Evolutionary conservation across 2,329 filamentous ascomycete species (phyloP).

Genomic region (Cyphellophora europaea): DNA sequence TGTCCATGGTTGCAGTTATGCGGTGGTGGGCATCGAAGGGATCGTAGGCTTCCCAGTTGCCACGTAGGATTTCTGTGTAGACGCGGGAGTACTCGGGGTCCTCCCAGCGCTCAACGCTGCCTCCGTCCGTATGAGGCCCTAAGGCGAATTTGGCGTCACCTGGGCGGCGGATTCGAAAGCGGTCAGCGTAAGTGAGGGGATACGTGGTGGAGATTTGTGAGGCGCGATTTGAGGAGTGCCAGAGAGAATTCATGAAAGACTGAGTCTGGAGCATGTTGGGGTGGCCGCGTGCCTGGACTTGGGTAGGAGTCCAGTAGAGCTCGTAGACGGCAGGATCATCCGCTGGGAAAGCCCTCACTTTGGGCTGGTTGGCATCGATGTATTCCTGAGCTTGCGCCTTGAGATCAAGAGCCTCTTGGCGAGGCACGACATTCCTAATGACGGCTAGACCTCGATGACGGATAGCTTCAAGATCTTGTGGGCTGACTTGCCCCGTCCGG

Average conservation of each 20-base stretch:
- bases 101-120: conserved; percentile 69
- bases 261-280: conserved; percentile 55
- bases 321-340: conserved; percentile 63
- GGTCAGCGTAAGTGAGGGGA: conserved; percentile 61
- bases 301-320: conserved; percentile 64
- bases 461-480: conserved; percentile 39
- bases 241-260: conserved; percentile 53
- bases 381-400: conserved; percentile 60
- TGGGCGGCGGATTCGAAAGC: conserved; percentile 61
- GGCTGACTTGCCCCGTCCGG: conserved; percentile 26
- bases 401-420: conserved; percentile 52
- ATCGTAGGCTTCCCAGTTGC: conserved; percentile 72
- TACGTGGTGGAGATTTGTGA: conserved; percentile 41
- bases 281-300: conserved; percentile 59
- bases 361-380: conserved; percentile 47
- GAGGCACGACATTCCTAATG: conserved; percentile 56
- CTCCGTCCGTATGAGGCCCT: conserved; percentile 65
- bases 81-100: conserved; percentile 59
- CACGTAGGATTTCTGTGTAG: conserved; percentile 64
- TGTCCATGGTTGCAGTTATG: conserved; percentile 58
- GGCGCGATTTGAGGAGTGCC: conserved; percentile 44
- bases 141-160: conserved; percentile 63
- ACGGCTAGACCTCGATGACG: conserved; percentile 54
- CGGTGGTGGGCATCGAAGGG: conserved; percentile 69
- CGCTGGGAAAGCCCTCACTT: conserved; percentile 52